Evolutionary conservation across 768 basidiomycete genomes (phyloP).

Genomic region (Pleurotus citrinopileatus): DNA sequence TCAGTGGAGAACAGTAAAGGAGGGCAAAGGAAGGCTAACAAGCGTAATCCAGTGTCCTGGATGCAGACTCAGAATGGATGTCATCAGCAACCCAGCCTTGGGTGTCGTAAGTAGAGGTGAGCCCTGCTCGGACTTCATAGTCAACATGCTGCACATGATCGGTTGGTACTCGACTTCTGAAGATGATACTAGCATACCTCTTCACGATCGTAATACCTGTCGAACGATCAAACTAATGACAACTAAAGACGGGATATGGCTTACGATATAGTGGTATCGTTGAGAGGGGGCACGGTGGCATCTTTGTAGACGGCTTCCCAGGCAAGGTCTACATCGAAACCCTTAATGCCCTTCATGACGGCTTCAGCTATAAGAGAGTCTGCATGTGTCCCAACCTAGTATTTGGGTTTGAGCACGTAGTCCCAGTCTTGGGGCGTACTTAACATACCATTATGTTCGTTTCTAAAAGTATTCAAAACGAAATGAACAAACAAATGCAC

Average conservation of each 20-base stretch:
- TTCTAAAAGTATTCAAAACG: conserved; percentile 31
- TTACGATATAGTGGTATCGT: conserved; percentile 52
- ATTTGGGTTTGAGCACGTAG: not conserved
- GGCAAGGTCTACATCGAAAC: conserved; percentile 60
- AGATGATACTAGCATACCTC: conserved; percentile 38
- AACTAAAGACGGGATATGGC: conserved; percentile 16
- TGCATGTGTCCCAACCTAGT: conserved; percentile 72
- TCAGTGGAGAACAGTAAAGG: not conserved
- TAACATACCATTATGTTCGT: conserved; percentile 75
- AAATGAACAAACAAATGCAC: not conserved
- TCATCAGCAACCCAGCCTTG: conserved; percentile 80
- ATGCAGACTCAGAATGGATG: conserved; percentile 75
- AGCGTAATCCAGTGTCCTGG: conserved; percentile 75
- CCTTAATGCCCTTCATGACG: conserved; percentile 59
- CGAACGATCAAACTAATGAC: too few relatives aligned
- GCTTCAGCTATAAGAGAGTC: conserved; percentile 77
- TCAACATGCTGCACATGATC: conserved; percentile 50
- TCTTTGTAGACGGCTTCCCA: conserved; percentile 79
- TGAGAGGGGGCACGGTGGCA: conserved; percentile 56
- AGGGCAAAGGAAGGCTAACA: conserved; percentile 40
- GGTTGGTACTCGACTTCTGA: not conserved
- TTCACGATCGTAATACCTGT: conserved; percentile 70
- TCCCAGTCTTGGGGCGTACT: not conserved
- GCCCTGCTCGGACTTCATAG: conserved; percentile 79
- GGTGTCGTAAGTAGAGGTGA: conserved; percentile 63